Base-by-base conservation (phyloP, 306 rosid genomes). In the Rosa multiflora region DNA sequence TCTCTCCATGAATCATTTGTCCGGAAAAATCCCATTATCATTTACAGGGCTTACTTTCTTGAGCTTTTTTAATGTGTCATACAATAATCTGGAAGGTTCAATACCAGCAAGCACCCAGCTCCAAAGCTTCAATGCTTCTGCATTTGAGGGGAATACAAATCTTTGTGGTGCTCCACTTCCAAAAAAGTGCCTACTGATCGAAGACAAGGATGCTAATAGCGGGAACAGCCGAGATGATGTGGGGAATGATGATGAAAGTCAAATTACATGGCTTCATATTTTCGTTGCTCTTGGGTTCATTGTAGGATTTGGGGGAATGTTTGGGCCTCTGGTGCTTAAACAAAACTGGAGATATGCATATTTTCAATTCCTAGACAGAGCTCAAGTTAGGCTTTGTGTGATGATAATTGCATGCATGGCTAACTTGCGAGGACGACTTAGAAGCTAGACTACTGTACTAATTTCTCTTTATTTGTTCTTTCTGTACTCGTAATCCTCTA, bases 231-330 rank as follows among this genome's bases (percentile, higher is more conserved):
- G 37, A 10, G 68, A 62, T 5, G 35, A 59, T 59, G 39, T 5
- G 6, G 71, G n/a, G 5, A 37, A 32, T 39, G 47, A 15, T 14
- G 12, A 66, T 2, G n/a, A 35, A 1, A 18, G 42, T 17, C 46
- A 35, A 35, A 18, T 5, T 66, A 23, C 47, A 14, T 35, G 70
- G 73, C 8, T 37, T 51, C 4, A 49, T 17, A 1, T 67, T 52
- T 40, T 7, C 5, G 37, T 29, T 49, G 59, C n/a, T 32, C 76
- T 78, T 6, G 69, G 75, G 10, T 56, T 78, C 48, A 43, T 70
- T 0, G 1, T 40, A 8, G 69, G 75, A 70, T 55, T 78, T 77
- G 53, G 55, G 75, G 75, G 46, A 68, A 68, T 77, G 0, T 40
- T 29, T 53, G 26, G 26, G 26, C 26, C 26, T 23, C 26, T 23